Base-by-base conservation (phyloP, 2,329 filamentous ascomycete species). In the Curvularia spicifera region DNA sequence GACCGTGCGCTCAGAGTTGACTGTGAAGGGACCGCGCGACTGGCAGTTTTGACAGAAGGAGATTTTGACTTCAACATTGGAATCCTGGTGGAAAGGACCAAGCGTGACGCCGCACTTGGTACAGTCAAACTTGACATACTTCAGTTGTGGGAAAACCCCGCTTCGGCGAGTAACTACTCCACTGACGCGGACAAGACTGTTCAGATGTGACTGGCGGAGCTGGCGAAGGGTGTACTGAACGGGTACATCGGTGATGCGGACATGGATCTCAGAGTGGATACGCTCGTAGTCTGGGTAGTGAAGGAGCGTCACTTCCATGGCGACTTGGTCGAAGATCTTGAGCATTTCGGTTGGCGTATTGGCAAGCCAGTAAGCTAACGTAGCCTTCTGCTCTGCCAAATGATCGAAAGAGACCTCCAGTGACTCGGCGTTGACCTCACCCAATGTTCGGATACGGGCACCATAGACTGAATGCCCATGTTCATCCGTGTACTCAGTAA, bases 61-160 rank as follows among this genome's bases (percentile, higher is more conserved):
- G 68, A 99, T 91, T 79, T 94, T 97, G 73, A 99, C 93, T 78
- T 99, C 95, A 43, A 93, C 89, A 61, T 95, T 96, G 42, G 94
- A 95, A 80, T 99, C 95, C 72, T 99, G 95, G 74, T 97, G 94
- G 82, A 97, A 99, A 18, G 95, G 95, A 1, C 95, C 95, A 3
- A 99, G 85, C 0, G 93, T 97, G 45, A 91, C 86, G 60, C 91
- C 91, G 71, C 95, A 99, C 80, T 97, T 99, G 57, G 84, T 87
- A 79, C 95, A 99, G 80, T 97, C 91, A 73, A 99, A 98, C 80
- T 97, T 97, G 80, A 99, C 91, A 77, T 98, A 97, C 78, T 98
- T 98, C 60, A 99, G 83, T 80, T 99, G 95, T 3, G 95, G 95
- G 76, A 99, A 99, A 47, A 99, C 96, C 55, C 95, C 95, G 26